Conservation (phyloP, 768 basidiomycete species). For the Aureoboletus auriporus region DNA sequence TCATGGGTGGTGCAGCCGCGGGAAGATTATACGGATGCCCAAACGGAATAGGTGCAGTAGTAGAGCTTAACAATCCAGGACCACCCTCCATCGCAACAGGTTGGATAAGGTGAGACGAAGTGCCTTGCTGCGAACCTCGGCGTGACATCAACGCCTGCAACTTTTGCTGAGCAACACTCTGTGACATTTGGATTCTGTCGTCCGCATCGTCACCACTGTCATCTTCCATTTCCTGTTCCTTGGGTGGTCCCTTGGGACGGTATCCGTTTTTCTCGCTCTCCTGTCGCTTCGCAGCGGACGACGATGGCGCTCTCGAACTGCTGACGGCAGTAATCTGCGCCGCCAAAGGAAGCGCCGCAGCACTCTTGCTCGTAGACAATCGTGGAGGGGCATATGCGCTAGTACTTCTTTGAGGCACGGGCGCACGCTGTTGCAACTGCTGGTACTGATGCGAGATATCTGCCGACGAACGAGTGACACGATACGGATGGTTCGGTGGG, state of each 20-base stretch:
- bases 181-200: conserved; percentile 52
- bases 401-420: conserved; percentile 25
- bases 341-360: conserved; percentile 56
- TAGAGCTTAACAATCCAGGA: conserved; percentile 24
- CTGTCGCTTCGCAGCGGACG: conserved; percentile 19
- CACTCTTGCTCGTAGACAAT: conserved; percentile 52
- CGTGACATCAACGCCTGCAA: conserved; percentile 54
- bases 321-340: conserved; percentile 41
- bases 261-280: conserved; percentile 41
- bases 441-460: conserved; percentile 37
- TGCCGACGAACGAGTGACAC: conserved; percentile 45
- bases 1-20: conserved; percentile 59
- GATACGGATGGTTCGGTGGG: conserved; percentile 57
- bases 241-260: conserved; percentile 61
- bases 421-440: conserved; percentile 13
- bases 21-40: conserved; percentile 73
- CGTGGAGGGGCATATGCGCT: conserved; percentile 31
- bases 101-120: conserved; percentile 20
- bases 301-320: conserved; percentile 24
- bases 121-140: conserved; percentile 32
- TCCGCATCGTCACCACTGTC: conserved; percentile 50
- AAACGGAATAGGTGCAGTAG: conserved; percentile 54
- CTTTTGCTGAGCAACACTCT: conserved; percentile 67
- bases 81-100: conserved; percentile 10
- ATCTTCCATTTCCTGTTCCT: conserved; percentile 66